phyloP scores from a whole-genome alignment of 2,329 filamentous ascomycete species.

The Bipolaris bicolor region DNA sequence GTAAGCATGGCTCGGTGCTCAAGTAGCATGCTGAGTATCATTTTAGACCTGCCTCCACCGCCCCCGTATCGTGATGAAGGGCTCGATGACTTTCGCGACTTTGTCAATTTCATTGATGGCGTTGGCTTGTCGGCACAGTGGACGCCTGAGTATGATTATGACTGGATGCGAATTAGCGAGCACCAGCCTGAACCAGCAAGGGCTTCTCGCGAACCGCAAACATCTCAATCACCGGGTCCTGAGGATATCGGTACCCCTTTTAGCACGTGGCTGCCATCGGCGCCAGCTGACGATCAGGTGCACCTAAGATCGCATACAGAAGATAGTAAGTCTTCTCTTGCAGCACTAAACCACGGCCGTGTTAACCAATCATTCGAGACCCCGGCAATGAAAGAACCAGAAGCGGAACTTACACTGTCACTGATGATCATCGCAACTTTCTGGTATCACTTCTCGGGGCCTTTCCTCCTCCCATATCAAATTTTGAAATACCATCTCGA shows the following conservation, averaged over 20 bases:
- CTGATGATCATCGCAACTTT: constrained; percentile 35
- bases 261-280: constrained; percentile 40
- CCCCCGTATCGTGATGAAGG: constrained; percentile 30
- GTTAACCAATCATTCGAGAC: constrained; percentile 15
- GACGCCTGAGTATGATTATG: constrained; percentile 41
- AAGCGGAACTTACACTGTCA: constrained; percentile 34
- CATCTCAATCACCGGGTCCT: constrained; percentile 22
- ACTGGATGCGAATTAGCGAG: constrained; percentile 33
- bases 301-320: constrained; percentile 28
- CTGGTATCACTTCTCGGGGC: constrained; percentile 25
- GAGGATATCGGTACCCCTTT: constrained; percentile 42
- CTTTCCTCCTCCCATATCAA: constrained; percentile 29
- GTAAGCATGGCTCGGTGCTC: background rate
- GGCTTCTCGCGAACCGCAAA: constrained; percentile 26
- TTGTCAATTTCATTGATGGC: constrained; percentile 44
- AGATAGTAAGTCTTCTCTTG: constrained; percentile 16
- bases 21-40: constrained; percentile 1
- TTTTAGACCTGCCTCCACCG: constrained; percentile 13
- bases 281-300: constrained; percentile 37
- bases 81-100: constrained; percentile 40
- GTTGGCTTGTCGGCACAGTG: constrained; percentile 40
- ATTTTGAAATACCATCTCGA: constrained; percentile 40
- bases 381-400: constrained; percentile 23
- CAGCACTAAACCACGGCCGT: background rate
- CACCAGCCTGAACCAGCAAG: constrained; percentile 26